These are phyloP conservation scores for Larix kaempferi DNA, from an alignment of 75 land plant genomes.

Conservation along the genomic window DNA sequence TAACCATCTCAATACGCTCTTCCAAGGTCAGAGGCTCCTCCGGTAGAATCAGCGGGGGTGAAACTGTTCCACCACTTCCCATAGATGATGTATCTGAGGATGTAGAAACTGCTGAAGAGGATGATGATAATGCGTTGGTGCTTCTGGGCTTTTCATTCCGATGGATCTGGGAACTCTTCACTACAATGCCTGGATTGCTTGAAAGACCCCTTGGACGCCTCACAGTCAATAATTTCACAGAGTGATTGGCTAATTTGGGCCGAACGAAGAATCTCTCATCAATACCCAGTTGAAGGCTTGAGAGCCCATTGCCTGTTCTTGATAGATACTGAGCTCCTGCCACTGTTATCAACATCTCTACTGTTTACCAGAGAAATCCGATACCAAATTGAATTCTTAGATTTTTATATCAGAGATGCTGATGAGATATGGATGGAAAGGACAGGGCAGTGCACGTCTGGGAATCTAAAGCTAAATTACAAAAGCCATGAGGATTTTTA, in stretches of 20 bases:
- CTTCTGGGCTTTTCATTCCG: neutral
- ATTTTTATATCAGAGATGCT: too few relatives aligned
- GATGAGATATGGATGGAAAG: too few relatives aligned
- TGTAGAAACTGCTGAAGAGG: neutral
- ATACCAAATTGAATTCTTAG: too few relatives aligned
- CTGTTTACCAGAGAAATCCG: neutral
- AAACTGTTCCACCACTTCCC: neutral
- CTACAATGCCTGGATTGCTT: neutral
- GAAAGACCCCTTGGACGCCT: neutral
- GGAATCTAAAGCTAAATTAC: too few relatives aligned
- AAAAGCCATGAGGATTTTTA: too few relatives aligned
- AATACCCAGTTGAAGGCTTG: neutral
- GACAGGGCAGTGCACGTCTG: too few relatives aligned
- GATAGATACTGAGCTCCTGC: neutral
- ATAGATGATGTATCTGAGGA: neutral
- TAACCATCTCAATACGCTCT: conserved; percentile 2
- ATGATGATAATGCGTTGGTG: neutral
- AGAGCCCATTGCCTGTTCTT: neutral
- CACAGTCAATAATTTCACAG: neutral
- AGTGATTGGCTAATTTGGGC: neutral
- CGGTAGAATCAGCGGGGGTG: neutral
- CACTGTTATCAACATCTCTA: neutral
- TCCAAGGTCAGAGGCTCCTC: neutral
- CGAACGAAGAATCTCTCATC: neutral
- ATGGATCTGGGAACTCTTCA: neutral